phyloP scores from a whole-genome alignment of 2,329 filamentous ascomycete genomes.

The Claviceps pusilla region DNA sequence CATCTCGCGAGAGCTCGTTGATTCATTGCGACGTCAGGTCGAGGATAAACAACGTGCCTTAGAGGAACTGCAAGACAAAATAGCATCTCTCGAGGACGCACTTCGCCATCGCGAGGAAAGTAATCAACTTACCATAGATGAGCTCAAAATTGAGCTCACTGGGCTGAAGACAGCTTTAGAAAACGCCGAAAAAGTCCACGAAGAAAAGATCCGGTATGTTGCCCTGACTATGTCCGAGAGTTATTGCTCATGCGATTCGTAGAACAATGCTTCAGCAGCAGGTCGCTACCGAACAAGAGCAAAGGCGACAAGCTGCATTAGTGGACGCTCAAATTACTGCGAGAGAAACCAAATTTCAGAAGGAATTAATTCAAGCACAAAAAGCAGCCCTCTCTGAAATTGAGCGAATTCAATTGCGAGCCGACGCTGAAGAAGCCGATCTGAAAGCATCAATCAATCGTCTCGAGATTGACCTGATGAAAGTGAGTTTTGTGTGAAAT shows the following conservation, averaged over 20 bases:
- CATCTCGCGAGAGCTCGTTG: conserved; percentile 84
- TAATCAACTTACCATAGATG: conserved; percentile 51
- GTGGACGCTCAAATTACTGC: conserved; percentile 8
- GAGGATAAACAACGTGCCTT: conserved; percentile 50
- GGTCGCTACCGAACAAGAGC: conserved; percentile 10
- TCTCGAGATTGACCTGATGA: conserved; percentile 47
- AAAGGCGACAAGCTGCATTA: conserved; percentile 10
- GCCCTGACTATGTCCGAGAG: background rate
- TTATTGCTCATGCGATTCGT: background rate
- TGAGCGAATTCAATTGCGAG: conserved; percentile 31
- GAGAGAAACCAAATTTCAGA: conserved; percentile 16
- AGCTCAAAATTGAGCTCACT: conserved; percentile 16
- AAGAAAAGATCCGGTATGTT: conserved; percentile 37
- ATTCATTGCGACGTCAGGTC: conserved; percentile 63
- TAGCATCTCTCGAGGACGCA: conserved; percentile 33
- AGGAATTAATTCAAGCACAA: conserved; percentile 28
- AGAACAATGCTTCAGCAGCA: conserved; percentile 13
- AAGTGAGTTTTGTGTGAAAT: conserved; percentile 23
- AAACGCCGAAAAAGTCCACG: conserved; percentile 13
- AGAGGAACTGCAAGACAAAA: conserved; percentile 30
- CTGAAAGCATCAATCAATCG: conserved; percentile 44
- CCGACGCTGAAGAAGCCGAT: conserved; percentile 49
- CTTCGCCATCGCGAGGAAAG: conserved; percentile 61
- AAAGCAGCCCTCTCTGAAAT: conserved; percentile 34
- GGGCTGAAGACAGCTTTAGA: conserved; percentile 18